Percentiles rank a stretch among this genome's conserved stretches.
These are phyloP conservation scores for Umbelopsis ramanniana DNA, from an alignment of 192 early-diverging fungal genomes.

Conservation along the genomic window DNA sequence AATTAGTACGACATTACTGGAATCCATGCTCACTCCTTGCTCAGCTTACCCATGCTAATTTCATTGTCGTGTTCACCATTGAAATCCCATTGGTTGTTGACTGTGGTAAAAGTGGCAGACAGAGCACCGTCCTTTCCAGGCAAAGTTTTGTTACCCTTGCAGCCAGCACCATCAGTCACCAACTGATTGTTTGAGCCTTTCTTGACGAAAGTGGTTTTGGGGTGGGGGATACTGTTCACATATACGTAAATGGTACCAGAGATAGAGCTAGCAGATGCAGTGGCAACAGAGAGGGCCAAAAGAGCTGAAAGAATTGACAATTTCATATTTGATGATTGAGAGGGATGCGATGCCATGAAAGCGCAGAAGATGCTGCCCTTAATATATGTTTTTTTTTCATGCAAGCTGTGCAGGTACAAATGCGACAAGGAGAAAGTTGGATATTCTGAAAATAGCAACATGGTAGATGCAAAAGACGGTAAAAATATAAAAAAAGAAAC, in stretches of 20 bases:
- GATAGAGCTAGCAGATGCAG: not conserved
- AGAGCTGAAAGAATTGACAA: slow-evolving; percentile 26
- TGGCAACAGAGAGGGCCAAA: slow-evolving; percentile 15
- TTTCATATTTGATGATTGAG: slow-evolving; percentile 26
- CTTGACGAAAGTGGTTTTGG: slow-evolving; percentile 36
- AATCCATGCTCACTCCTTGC: not conserved
- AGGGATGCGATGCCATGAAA: too few relatives aligned
- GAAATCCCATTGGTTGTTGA: slow-evolving; percentile 38
- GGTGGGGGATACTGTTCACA: slow-evolving; percentile 36
- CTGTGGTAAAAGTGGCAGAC: slow-evolving; percentile 25
- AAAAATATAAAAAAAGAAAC: too few relatives aligned
- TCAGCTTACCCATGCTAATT: slow-evolving; percentile 9
- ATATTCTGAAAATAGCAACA: too few relatives aligned
- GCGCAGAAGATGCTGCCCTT: too few relatives aligned
- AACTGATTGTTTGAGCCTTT: slow-evolving; percentile 20
- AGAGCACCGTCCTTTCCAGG: slow-evolving; percentile 31
- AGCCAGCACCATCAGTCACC: slow-evolving; percentile 34
- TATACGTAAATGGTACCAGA: slow-evolving; percentile 32
- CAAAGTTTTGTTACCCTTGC: slow-evolving; percentile 23
- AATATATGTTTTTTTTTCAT: too few relatives aligned
- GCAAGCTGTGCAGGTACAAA: too few relatives aligned
- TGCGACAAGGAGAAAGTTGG: too few relatives aligned
- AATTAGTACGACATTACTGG: not conserved
- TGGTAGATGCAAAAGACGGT: too few relatives aligned
- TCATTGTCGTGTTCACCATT: slow-evolving; percentile 34